These are phyloP conservation scores for Brassica rapa DNA, from an alignment of 345 rosid genomes.

Conservation along the genomic window DNA sequence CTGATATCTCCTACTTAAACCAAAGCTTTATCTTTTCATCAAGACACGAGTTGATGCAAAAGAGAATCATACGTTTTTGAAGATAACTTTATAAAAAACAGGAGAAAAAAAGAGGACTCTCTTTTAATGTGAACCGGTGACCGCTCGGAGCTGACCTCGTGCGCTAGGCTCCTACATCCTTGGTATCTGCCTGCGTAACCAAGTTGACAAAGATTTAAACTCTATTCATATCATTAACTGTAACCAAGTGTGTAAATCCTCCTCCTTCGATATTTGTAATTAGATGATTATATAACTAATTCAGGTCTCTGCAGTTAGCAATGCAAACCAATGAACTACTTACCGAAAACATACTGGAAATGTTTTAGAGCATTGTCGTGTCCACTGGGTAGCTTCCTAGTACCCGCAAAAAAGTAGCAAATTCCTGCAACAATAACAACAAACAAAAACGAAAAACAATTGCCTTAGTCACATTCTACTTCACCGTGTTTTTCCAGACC, in stretches of 20 bases:
- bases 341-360: neutral
- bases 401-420: slow-evolving; percentile 91
- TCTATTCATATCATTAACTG: neutral
- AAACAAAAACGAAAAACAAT: neutral
- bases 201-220: neutral
- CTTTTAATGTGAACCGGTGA: neutral
- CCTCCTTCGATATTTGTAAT: too few species aligned
- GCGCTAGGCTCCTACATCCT: slow-evolving; percentile 13
- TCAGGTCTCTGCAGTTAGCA: neutral
- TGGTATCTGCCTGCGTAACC: slow-evolving; percentile 16
- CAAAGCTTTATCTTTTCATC: neutral
- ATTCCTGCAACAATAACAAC: slow-evolving; percentile 57
- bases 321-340: slow-evolving; percentile 2
- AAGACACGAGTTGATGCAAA: neutral
- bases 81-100: neutral
- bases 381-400: slow-evolving; percentile 96
- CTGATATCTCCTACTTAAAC: neutral
- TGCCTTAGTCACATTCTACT: neutral
- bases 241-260: neutral
- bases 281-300: neutral
- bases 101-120: slow-evolving; percentile 4
- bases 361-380: slow-evolving; percentile 55
- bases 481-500: neutral
- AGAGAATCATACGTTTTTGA: neutral
- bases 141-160: neutral